Evolutionary conservation across 2,329 filamentous ascomycete genomes (phyloP).

Genomic region (Tolypocladium guangdongense): DNA sequence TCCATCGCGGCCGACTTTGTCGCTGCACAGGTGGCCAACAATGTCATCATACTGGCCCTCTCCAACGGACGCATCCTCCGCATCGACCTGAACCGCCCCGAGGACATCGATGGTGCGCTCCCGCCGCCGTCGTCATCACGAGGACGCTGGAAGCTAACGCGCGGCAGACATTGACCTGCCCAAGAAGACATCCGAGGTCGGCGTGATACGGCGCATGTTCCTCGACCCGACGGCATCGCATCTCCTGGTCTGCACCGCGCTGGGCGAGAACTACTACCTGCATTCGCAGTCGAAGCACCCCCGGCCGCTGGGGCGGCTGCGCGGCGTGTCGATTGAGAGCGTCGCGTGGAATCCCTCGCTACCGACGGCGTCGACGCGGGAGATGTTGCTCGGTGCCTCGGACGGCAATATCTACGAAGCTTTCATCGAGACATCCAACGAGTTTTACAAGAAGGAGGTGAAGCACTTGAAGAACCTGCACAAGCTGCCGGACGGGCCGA

Average conservation of each 20-base stretch:
- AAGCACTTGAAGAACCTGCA: slow-evolving; percentile 80
- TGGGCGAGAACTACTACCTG: slow-evolving; percentile 95
- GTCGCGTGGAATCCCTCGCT: slow-evolving; percentile 91
- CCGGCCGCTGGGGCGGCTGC: slow-evolving; percentile 68
- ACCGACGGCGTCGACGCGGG: slow-evolving; percentile 85
- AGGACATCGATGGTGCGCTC: slow-evolving; percentile 78
- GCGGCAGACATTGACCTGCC: slow-evolving; percentile 83
- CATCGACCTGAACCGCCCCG: slow-evolving; percentile 86
- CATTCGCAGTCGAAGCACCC: slow-evolving; percentile 89
- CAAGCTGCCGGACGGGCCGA: slow-evolving; percentile 68
- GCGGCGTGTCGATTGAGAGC: slow-evolving; percentile 78
- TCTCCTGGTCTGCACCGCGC: slow-evolving; percentile 78
- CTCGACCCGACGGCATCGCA: slow-evolving; percentile 95
- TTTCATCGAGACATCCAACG: slow-evolving; percentile 86
- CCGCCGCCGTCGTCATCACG: too few species aligned
- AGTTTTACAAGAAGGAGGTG: slow-evolving; percentile 93
- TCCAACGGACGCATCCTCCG: slow-evolving; percentile 86
- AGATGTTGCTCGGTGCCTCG: slow-evolving; percentile 84
- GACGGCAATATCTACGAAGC: slow-evolving; percentile 93
- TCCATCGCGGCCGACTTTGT: slow-evolving; percentile 92
- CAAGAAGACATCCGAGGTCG: slow-evolving; percentile 82
- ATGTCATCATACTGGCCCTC: slow-evolving; percentile 85
- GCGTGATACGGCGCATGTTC: slow-evolving; percentile 91
- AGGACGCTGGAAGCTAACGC: slow-evolving; percentile 5
- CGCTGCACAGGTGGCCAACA: slow-evolving; percentile 92